Evolutionary conservation across 2,329 filamentous ascomycete species (phyloP).

Genomic region (Claviceps spartinae): DNA sequence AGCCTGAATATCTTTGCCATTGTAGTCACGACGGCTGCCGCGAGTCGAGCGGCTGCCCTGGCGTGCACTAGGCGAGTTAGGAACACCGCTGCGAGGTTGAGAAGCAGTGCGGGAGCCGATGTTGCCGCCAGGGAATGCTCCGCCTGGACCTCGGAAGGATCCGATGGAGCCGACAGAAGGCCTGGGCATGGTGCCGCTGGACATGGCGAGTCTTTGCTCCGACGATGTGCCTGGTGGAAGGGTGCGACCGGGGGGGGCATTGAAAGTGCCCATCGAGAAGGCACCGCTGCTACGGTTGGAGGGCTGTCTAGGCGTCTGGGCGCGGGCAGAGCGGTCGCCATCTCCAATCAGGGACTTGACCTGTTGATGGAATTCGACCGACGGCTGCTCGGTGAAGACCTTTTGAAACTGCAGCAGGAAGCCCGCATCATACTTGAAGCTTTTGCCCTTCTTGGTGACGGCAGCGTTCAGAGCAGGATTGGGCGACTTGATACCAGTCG

Average conservation of each 20-base stretch:
- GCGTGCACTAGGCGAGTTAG: constrained; percentile 53
- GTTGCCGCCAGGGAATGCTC: constrained; percentile 48
- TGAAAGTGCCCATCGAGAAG: constrained; percentile 60
- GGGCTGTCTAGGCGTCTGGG: constrained; percentile 43
- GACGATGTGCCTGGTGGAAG: constrained; percentile 68
- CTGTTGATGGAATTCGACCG: constrained; percentile 80
- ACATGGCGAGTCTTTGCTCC: constrained; percentile 58
- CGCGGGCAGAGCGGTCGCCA: constrained; percentile 42
- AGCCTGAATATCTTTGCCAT: constrained; percentile 51
- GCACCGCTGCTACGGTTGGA: constrained; percentile 39
- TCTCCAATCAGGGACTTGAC: constrained; percentile 82
- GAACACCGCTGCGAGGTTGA: constrained; percentile 42
- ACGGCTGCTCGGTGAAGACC: constrained; percentile 94
- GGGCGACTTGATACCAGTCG: constrained; percentile 69
- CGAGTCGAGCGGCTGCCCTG: constrained; percentile 48
- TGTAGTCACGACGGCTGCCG: constrained; percentile 50
- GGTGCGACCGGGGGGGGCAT: constrained; percentile 33
- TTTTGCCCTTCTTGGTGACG: constrained; percentile 63
- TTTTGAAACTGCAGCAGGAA: constrained; percentile 94
- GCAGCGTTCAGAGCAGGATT: constrained; percentile 82
- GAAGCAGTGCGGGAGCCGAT: constrained; percentile 53
- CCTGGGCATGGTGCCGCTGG: constrained; percentile 38
- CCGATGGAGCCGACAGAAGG: constrained; percentile 26
- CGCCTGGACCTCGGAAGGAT: constrained; percentile 26
- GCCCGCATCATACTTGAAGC: constrained; percentile 87